A percentile compares a stretch with the other conserved stretches of the same genome.
phyloP scores from a whole-genome alignment of 768 basidiomycete species.

The Roridomyces roridus region DNA sequence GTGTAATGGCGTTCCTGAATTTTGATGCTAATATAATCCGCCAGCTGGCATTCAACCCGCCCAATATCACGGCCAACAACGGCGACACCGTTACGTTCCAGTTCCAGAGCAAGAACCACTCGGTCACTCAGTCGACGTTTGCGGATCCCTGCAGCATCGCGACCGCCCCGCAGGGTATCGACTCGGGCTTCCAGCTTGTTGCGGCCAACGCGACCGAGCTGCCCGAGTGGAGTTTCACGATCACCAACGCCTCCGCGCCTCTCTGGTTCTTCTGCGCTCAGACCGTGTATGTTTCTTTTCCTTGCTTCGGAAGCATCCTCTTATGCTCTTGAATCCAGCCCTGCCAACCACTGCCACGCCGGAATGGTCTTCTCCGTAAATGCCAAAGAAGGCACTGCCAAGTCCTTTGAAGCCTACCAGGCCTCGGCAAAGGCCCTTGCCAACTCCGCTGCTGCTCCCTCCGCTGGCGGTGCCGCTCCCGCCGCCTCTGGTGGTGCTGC shows the following conservation, averaged over 20 bases:
- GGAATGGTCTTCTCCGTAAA: constrained; percentile 74
- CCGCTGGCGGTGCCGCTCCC: not conserved
- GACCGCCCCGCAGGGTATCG: constrained; percentile 43
- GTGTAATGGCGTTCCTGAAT: not conserved
- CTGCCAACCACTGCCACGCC: constrained; percentile 49
- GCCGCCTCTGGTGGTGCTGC: too few species aligned
- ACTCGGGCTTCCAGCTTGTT: constrained; percentile 59
- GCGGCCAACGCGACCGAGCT: constrained; percentile 37
- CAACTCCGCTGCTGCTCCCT: constrained; percentile 10
- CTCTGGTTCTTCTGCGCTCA: constrained; percentile 72
- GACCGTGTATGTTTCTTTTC: constrained; percentile 31
- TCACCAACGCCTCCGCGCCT: constrained; percentile 51
- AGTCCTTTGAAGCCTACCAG: constrained; percentile 57
- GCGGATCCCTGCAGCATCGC: too few species aligned
- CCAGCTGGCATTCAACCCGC: constrained; percentile 46
- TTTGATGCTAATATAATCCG: not conserved
- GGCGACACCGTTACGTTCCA: constrained; percentile 61
- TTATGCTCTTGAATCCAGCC: not conserved
- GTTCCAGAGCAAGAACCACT: constrained; percentile 57
- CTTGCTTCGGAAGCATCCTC: not conserved
- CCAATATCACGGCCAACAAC: constrained; percentile 42
- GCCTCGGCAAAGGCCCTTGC: constrained; percentile 21
- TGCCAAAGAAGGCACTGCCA: constrained; percentile 40
- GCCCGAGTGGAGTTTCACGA: constrained; percentile 52
- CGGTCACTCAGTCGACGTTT: constrained; percentile 68